A percentile compares a stretch with the other conserved stretches of the same genome.
These are phyloP conservation scores for Limtongia smithiae DNA, from an alignment of 805 yeast species.

Conservation along the genomic window DNA sequence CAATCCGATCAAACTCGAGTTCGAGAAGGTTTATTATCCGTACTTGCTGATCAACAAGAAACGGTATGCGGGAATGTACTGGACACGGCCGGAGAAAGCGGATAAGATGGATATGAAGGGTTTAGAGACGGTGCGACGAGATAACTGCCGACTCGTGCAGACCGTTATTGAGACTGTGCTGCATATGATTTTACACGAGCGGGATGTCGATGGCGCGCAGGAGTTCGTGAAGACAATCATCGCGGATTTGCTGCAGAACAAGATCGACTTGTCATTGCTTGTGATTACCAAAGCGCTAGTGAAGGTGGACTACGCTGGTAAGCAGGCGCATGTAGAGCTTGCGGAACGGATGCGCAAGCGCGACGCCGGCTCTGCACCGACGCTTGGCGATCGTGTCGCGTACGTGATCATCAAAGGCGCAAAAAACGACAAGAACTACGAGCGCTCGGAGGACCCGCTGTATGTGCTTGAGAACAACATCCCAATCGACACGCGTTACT, in stretches of 20 bases:
- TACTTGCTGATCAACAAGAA: conserved; percentile 90
- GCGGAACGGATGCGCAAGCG: conserved; percentile 95
- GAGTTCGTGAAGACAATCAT: conserved; percentile 80
- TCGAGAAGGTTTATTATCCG: conserved; percentile 95
- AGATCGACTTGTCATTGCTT: conserved; percentile 86
- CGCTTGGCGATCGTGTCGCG: conserved; percentile 96
- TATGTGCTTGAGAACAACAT: conserved; percentile 87
- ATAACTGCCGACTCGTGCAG: conserved; percentile 91
- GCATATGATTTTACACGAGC: conserved; percentile 76
- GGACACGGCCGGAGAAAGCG: conserved; percentile 89
- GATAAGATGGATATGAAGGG: conserved; percentile 99
- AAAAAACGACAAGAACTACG: conserved; percentile 79
- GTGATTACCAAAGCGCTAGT: conserved; percentile 93
- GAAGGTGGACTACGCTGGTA: conserved; percentile 85
- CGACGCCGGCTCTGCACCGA: conserved; percentile 96
- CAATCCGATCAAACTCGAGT: conserved; percentile 88
- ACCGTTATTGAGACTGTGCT: conserved; percentile 90
- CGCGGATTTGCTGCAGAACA: conserved; percentile 83
- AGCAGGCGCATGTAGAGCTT: conserved; percentile 94
- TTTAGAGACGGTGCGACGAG: conserved; percentile 96
- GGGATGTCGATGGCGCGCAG: conserved; percentile 83
- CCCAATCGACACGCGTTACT: conserved; percentile 92
- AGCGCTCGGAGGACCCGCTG: conserved; percentile 94
- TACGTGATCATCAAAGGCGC: conserved; percentile 85
- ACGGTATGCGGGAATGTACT: conserved; percentile 93